Base-by-base conservation (phyloP, 331 rosid genomes). In the Pyrus hybrid region DNA sequence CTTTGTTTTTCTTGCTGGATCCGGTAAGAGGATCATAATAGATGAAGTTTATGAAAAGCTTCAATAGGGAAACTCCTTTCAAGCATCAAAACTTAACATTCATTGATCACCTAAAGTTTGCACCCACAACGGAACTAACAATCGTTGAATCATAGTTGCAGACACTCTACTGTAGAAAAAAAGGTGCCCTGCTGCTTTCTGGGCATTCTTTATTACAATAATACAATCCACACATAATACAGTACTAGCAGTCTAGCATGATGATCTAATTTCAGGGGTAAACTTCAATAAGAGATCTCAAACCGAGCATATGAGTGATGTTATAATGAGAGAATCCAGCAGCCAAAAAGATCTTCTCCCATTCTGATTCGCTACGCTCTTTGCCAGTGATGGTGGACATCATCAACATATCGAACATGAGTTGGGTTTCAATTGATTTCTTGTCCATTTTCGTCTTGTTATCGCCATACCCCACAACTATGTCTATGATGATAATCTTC, bases 291-390 rank as follows among this genome's bases (percentile, higher is more conserved):
- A 43, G 49, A 43, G 49, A 43, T 5, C 49, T 43, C 14, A 43
- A 43, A 43, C 49, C 49, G 49, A 43, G 49, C 49, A 4, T 43
- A 11, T 43, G 49, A 43, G 49, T 43, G 49, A 43, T 43, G 49
- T 9, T 54, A 43, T 43, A 43, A 4, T 12, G 32, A 23, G 54
- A 57, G 16, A 85, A 85, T 11, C 86, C 86, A 5, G 74, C 88
- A 26, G 35, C 76, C 6, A 43, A 6, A 26, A 85, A 73, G 3
- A 78, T 56, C 2, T 25, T 68, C 32, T 76, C 71, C 84, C 87
- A 86, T 45, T 83, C 84, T 25, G 76, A 32, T 8, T 43, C 16
- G 49, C 49, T 43, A 12, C 49, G 16, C 5, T 43, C 49, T 43
- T 43, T 43, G 49, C 49, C 49, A 2, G 49, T 43, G 14, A 43